Conservation (phyloP, 306 rosid genomes). For the Hippophae rhamnoides region DNA sequence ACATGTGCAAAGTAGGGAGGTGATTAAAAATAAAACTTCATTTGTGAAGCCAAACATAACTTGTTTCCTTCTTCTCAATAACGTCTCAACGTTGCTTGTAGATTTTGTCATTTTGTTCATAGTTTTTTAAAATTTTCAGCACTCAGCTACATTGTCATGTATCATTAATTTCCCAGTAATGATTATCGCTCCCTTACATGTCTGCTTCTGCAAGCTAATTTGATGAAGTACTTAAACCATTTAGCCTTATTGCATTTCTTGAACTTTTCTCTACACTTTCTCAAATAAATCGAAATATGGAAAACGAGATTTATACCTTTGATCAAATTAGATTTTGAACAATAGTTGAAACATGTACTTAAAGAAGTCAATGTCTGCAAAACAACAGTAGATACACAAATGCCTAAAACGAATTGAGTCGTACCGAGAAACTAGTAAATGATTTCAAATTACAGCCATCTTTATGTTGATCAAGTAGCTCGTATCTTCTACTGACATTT, state of each 20-base stretch:
- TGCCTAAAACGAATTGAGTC: slow-evolving; percentile 30
- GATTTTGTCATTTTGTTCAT: neutral
- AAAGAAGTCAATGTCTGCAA: slow-evolving; percentile 4
- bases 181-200: no score
- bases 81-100: neutral
- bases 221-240: no score
- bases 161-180: no score
- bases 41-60: no score
- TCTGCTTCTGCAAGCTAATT: no score
- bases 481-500: slow-evolving; percentile 17
- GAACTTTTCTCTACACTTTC: no score
- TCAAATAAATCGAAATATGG: no score
- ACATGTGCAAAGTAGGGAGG: no score
- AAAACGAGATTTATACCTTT: neutral
- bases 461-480: slow-evolving; percentile 9
- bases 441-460: slow-evolving; percentile 25
- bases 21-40: no score
- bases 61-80: no score
- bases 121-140: neutral
- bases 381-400: slow-evolving; percentile 27
- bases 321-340: neutral
- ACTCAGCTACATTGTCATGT: neutral
- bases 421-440: slow-evolving; percentile 24
- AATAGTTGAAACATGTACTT: neutral
- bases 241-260: no score